Percentiles rank a stretch among this genome's conserved stretches.
phyloP scores from a whole-genome alignment of 208 protist genomes.

The Trypanosoma brucei region DNA sequence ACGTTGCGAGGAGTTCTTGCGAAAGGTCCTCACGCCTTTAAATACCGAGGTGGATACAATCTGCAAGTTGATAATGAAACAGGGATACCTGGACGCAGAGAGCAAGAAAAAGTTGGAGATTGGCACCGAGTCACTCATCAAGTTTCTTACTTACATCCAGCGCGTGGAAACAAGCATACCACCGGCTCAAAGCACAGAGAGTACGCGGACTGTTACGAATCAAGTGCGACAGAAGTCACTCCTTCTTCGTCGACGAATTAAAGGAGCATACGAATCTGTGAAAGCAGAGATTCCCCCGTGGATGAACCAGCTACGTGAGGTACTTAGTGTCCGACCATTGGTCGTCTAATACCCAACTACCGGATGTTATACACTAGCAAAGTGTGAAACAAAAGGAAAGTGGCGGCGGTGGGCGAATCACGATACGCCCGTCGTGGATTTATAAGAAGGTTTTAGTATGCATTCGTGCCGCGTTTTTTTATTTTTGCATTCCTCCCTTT shows the following conservation, averaged over 20 bases:
- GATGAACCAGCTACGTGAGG: conserved; percentile 32
- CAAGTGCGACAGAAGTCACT: conserved; percentile 47
- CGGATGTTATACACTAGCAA: too few relatives aligned
- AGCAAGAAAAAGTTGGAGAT: conserved; percentile 47
- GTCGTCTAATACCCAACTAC: conserved; percentile 1
- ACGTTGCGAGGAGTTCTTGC: conserved; percentile 39
- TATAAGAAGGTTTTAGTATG: too few relatives aligned
- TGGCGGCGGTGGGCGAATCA: too few relatives aligned
- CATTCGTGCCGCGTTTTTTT: too few relatives aligned
- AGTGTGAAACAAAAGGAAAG: too few relatives aligned
- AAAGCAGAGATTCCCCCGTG: conserved; percentile 28
- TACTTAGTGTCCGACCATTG: conserved; percentile 25
- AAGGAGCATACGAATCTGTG: conserved; percentile 42
- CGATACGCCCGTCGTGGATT: too few relatives aligned
- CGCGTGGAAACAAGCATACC: conserved; percentile 37
- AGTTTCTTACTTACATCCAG: conserved; percentile 46
- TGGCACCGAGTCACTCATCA: conserved; percentile 28
- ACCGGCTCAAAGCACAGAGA: conserved; percentile 34
- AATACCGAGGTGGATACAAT: conserved; percentile 32
- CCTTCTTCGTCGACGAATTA: conserved; percentile 45
- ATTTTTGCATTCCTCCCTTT: too few relatives aligned
- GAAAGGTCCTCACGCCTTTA: conserved; percentile 42
- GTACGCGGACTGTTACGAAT: conserved; percentile 26
- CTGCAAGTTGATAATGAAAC: conserved; percentile 29
- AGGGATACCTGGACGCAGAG: conserved; percentile 42